These are phyloP conservation scores for Pinus taeda DNA, from an alignment of 75 land plant species.

Conservation along the genomic window DNA sequence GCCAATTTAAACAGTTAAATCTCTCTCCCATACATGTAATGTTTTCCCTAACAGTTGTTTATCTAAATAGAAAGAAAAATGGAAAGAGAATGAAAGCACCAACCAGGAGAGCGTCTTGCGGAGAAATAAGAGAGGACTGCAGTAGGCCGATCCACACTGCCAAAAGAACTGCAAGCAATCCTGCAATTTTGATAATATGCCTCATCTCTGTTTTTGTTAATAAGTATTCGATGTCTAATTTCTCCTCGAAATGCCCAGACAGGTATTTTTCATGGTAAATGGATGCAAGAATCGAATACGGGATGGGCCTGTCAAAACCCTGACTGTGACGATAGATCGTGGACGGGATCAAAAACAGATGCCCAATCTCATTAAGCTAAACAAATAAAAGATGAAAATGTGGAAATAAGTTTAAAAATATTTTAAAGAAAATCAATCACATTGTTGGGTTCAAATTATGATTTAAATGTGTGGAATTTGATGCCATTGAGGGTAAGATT, in stretches of 20 bases:
- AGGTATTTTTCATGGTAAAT: background rate
- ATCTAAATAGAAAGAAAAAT: background rate
- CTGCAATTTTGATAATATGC: conserved; percentile 62
- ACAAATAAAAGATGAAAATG: no score
- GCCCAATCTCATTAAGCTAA: no score
- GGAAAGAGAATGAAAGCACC: conserved; percentile 12
- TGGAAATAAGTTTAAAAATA: no score
- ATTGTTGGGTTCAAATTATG: no score
- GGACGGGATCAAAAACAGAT: no score
- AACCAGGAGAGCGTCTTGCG: conserved; percentile 54
- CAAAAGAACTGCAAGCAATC: conserved; percentile 42
- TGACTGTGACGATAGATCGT: no score
- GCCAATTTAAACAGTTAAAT: background rate
- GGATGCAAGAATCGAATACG: background rate
- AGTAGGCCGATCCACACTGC: conserved; percentile 59
- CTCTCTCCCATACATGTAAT: background rate
- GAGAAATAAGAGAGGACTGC: conserved; percentile 39
- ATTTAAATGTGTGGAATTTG: no score
- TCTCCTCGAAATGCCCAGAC: background rate
- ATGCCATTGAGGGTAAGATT: no score
- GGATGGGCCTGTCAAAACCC: no score
- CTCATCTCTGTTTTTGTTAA: conserved; percentile 28
- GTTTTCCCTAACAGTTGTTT: no score
- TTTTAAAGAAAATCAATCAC: no score
- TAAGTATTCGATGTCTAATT: background rate